Evolutionary conservation across 2,329 filamentous ascomycete genomes (phyloP).

Genomic region (Gnomoniopsis sp.): DNA sequence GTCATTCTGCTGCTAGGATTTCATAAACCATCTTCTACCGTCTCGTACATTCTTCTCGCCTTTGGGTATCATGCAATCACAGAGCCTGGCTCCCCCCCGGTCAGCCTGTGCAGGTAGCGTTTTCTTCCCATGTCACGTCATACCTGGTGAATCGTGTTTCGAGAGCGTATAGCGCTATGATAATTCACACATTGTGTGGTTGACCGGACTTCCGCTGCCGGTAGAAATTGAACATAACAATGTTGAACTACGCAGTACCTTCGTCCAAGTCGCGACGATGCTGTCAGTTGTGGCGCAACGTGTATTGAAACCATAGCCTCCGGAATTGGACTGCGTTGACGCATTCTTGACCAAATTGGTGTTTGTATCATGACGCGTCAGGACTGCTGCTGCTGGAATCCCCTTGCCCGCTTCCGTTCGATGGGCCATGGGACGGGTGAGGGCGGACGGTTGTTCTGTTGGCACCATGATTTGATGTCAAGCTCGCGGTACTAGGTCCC

Average conservation of each 20-base stretch:
- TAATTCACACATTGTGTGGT: no score
- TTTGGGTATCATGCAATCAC: slow-evolving; percentile 1
- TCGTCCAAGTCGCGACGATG: no score
- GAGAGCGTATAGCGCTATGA: no score
- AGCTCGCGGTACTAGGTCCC: slow-evolving; percentile 2
- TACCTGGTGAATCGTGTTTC: no score
- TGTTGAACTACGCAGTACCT: no score
- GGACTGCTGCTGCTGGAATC: slow-evolving; percentile 16
- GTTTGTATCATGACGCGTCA: background rate
- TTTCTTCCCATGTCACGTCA: background rate
- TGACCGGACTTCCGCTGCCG: no score
- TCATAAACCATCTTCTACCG: background rate
- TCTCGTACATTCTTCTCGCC: background rate
- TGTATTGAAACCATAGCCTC: no score
- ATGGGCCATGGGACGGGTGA: background rate
- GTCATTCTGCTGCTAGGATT: background rate
- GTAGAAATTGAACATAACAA: no score
- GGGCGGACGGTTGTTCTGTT: background rate
- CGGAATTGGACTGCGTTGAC: no score
- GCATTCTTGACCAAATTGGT: no score
- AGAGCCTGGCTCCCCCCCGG: background rate
- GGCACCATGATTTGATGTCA: background rate
- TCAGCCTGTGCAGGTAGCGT: background rate
- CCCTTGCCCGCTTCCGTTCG: slow-evolving; percentile 5
- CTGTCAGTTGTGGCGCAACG: no score